Percentiles rank a stretch among this genome's conserved stretches.
Evolutionary conservation across 2,329 filamentous ascomycete species (phyloP).

Genomic region (Botrytis porri): DNA sequence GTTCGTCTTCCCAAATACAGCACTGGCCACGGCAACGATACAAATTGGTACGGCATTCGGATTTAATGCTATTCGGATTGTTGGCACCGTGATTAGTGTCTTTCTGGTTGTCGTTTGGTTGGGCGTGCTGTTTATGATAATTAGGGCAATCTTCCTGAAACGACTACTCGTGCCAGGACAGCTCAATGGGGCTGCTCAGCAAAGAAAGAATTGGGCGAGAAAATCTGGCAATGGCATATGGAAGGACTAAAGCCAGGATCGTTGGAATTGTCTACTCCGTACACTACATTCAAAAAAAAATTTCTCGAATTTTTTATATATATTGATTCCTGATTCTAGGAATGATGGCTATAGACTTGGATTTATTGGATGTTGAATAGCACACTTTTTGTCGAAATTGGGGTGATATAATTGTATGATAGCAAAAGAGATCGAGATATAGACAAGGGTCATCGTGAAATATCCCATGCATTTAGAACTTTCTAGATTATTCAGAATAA

Average conservation of each 20-base stretch:
- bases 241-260: neutral
- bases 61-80: constrained; percentile 58
- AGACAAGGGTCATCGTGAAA: neutral
- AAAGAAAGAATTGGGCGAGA: constrained; percentile 19
- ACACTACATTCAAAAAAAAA: neutral
- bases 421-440: neutral
- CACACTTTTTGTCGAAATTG: too few relatives aligned
- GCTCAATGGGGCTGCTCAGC: constrained; percentile 24
- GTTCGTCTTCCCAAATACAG: constrained; percentile 54
- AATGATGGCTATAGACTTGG: neutral
- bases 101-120: constrained; percentile 65
- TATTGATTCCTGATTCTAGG: neutral
- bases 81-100: constrained; percentile 66
- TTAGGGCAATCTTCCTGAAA: constrained; percentile 60
- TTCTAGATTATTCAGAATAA: neutral
- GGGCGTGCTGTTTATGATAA: constrained; percentile 66
- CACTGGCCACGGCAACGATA: constrained; percentile 63
- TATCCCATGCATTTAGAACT: neutral
- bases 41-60: constrained; percentile 63
- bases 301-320: too few relatives aligned
- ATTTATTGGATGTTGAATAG: neutral
- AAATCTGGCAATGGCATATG: neutral
- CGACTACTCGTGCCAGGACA: constrained; percentile 72
- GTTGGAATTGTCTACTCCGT: neutral
- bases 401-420: neutral